Evolutionary conservation across 768 basidiomycete species (phyloP).

Genomic region (Phanerochaete sordida): DNA sequence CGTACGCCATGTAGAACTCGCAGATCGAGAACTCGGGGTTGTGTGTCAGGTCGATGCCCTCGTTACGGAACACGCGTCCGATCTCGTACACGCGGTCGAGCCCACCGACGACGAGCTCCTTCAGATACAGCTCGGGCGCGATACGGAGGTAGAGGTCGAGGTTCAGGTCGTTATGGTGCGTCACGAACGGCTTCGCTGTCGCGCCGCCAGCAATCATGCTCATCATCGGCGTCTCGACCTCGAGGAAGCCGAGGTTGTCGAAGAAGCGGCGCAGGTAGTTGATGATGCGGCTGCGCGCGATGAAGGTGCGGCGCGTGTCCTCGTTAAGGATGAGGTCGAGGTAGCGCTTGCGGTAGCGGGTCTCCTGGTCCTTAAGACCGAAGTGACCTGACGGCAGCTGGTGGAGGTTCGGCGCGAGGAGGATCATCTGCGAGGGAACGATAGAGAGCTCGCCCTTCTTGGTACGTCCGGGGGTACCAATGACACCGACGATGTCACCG

Average conservation of each 20-base stretch:
- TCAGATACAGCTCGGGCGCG: conserved; percentile 97
- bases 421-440: conserved; percentile 71
- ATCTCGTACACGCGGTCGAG: conserved; percentile 98
- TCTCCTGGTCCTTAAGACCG: conserved; percentile 96
- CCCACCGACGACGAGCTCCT: conserved; percentile 95
- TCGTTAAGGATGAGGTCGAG: conserved; percentile 96
- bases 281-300: conserved; percentile 85
- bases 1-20: conserved; percentile 99
- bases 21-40: conserved; percentile 99
- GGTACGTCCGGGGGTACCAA: conserved; percentile 85
- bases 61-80: conserved; percentile 96
- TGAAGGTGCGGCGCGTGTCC: conserved; percentile 83
- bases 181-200: conserved; percentile 97
- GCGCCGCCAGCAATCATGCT: conserved; percentile 96
- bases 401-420: conserved; percentile 95
- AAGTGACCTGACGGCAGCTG: conserved; percentile 91
- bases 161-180: conserved; percentile 97
- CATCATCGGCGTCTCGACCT: conserved; percentile 99
- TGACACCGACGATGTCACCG: conserved; percentile 94
- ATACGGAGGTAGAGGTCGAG: conserved; percentile 96
- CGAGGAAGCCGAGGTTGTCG: conserved; percentile 90
- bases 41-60: conserved; percentile 97
- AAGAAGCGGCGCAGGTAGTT: conserved; percentile 92
- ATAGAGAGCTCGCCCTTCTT: conserved; percentile 96
- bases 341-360: conserved; percentile 97